Percentiles rank a stretch among this genome's conserved stretches.
phyloP scores from a whole-genome alignment of 768 basidiomycete species.

The Suillus tomentosus region DNA sequence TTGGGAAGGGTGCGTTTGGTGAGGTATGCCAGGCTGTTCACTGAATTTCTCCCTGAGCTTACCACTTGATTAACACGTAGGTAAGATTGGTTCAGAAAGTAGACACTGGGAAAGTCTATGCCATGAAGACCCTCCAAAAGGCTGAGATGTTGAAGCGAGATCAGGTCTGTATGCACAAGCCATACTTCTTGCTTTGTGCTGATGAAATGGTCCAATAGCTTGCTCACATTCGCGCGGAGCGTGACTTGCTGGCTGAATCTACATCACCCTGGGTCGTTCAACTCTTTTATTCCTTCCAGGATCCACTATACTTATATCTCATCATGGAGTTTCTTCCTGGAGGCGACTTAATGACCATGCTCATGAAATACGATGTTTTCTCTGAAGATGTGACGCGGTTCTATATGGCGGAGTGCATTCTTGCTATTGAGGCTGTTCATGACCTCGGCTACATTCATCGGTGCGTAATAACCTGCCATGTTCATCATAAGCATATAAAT shows the following conservation, averaged over 20 bases:
- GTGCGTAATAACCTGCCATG: slow-evolving; percentile 44
- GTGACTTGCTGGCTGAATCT: slow-evolving; percentile 94
- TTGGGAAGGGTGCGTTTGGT: slow-evolving; percentile 98
- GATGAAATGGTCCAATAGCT: slow-evolving; percentile 52
- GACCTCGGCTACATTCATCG: slow-evolving; percentile 99
- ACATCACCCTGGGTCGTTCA: slow-evolving; percentile 98
- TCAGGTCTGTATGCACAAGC: slow-evolving; percentile 59
- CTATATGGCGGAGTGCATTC: slow-evolving; percentile 98
- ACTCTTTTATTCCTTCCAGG: slow-evolving; percentile 98
- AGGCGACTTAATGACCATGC: slow-evolving; percentile 99
- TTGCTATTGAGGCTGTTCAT: slow-evolving; percentile 98
- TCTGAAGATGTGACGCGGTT: slow-evolving; percentile 98
- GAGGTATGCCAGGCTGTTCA: slow-evolving; percentile 57
- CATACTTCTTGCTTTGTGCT: neutral
- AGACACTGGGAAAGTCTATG: slow-evolving; percentile 97
- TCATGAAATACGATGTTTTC: slow-evolving; percentile 99
- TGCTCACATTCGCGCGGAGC: slow-evolving; percentile 95
- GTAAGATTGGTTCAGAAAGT: slow-evolving; percentile 95
- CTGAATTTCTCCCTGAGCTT: neutral
- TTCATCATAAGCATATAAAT: neutral
- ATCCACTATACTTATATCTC: slow-evolving; percentile 91
- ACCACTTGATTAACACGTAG: slow-evolving; percentile 39
- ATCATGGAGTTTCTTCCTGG: slow-evolving; percentile 94
- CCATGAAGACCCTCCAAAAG: slow-evolving; percentile 99
- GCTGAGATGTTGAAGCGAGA: slow-evolving; percentile 99